These are phyloP conservation scores for Stachybotrys echinatus DNA, from an alignment of 2,329 filamentous ascomycete species.

Conservation along the genomic window DNA sequence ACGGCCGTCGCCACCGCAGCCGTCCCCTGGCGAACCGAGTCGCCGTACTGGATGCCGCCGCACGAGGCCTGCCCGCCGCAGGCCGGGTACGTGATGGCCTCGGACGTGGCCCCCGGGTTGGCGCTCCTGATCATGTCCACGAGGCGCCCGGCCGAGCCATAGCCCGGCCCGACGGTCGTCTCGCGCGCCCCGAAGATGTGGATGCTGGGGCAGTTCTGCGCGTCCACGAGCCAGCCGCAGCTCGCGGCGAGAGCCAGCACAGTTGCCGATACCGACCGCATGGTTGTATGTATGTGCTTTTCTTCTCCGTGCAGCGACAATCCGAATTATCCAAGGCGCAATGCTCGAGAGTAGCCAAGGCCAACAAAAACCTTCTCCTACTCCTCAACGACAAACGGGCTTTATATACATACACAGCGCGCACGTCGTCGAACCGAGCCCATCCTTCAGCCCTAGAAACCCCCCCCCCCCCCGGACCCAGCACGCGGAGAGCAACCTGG, in stretches of 20 bases:
- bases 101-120: conserved; percentile 45
- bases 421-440: too few species aligned
- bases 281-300: too few species aligned
- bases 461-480: too few species aligned
- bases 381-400: too few species aligned
- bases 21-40: conserved; percentile 53
- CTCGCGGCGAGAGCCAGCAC: background rate
- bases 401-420: too few species aligned
- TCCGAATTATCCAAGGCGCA: too few species aligned
- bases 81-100: conserved; percentile 55
- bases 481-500: too few species aligned
- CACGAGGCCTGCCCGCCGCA: conserved; percentile 56
- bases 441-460: too few species aligned
- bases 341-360: too few species aligned
- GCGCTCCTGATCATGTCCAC: conserved; percentile 43
- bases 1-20: conserved; percentile 54
- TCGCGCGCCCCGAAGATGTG: conserved; percentile 43
- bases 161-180: conserved; percentile 45
- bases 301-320: too few species aligned
- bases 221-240: conserved; percentile 4
- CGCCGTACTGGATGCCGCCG: conserved; percentile 54
- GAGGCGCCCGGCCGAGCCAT: conserved; percentile 43
- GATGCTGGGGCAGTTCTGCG: conserved; percentile 29
- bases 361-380: too few species aligned
- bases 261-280: background rate